These are phyloP conservation scores for Obelidium mucronatum DNA, from an alignment of 192 early-diverging fungal species.

Conservation along the genomic window DNA sequence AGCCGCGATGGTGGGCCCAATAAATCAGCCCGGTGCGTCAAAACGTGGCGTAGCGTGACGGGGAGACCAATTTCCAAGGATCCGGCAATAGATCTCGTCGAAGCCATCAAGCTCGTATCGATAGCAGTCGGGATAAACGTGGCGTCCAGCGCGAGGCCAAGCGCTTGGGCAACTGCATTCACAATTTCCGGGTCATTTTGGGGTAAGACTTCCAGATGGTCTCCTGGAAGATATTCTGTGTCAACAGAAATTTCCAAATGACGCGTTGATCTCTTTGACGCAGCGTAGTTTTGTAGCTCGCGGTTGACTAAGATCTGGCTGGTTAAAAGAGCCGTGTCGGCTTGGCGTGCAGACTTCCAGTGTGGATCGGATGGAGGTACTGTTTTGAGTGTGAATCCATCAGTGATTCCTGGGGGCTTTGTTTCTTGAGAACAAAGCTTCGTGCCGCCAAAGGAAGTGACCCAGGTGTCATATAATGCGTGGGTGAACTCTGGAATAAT, in stretches of 20 bases:
- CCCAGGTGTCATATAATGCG: background rate
- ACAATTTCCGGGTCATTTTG: constrained; percentile 47
- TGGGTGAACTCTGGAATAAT: constrained; percentile 12
- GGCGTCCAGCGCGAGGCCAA: constrained; percentile 59
- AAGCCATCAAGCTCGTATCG: constrained; percentile 37
- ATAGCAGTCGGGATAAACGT: constrained; percentile 51
- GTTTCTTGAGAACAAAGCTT: background rate
- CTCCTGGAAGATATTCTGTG: constrained; percentile 51
- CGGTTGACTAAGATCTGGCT: constrained; percentile 43
- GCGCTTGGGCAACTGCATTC: constrained; percentile 47
- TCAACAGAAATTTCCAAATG: constrained; percentile 47
- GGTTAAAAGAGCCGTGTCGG: constrained; percentile 6
- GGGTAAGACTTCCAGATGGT: constrained; percentile 63
- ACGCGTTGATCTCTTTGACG: constrained; percentile 52
- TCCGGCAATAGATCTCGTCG: constrained; percentile 54
- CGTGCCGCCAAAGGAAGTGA: background rate
- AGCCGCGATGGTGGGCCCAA: constrained; percentile 49
- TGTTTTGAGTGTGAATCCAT: constrained; percentile 1
- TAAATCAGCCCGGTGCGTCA: constrained; percentile 58
- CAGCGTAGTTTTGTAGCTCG: constrained; percentile 50
- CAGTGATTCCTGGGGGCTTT: constrained; percentile 1
- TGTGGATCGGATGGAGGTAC: background rate
- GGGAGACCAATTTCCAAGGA: constrained; percentile 39
- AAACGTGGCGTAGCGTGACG: constrained; percentile 54
- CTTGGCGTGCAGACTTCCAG: constrained; percentile 9